phyloP scores from a whole-genome alignment of 1,284 basidiomycete genomes.

The Rhodotorula sp. region DNA sequence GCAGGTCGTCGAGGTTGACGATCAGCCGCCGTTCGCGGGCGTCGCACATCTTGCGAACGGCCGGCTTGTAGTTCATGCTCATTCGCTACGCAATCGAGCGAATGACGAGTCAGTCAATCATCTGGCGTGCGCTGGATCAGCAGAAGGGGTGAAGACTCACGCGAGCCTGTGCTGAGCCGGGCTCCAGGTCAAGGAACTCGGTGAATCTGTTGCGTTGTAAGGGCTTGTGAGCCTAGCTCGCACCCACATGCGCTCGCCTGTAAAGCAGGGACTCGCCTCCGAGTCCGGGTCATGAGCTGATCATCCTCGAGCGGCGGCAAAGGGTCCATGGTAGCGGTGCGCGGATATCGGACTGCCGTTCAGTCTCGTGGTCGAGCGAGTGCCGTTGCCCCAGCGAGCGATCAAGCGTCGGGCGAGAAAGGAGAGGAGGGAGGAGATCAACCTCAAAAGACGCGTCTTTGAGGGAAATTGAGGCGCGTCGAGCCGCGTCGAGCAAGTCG shows the following conservation, averaged over 20 bases:
- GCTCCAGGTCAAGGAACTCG: slow-evolving; percentile 39
- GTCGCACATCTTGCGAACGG: slow-evolving; percentile 80
- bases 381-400: no score
- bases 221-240: not conserved
- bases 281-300: slow-evolving; percentile 66
- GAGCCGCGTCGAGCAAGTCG: no score
- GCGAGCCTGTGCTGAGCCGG: slow-evolving; percentile 21
- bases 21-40: slow-evolving; percentile 83
- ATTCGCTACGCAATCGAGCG: slow-evolving; percentile 19
- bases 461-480: no score
- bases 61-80: slow-evolving; percentile 72
- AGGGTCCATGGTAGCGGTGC: slow-evolving; percentile 14
- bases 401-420: not conserved
- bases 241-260: no score
- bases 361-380: not conserved
- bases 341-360: not conserved
- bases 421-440: not conserved
- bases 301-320: slow-evolving; percentile 59
- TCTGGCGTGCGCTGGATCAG: not conserved
- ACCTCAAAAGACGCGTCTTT: not conserved
- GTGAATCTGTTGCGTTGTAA: slow-evolving; percentile 18
- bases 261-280: slow-evolving; percentile 14
- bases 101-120: not conserved
- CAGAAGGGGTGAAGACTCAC: slow-evolving; percentile 6
- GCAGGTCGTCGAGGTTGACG: slow-evolving; percentile 94